Conservation (phyloP, 1,284 basidiomycete genomes). For the Lignosus rhinocerotis region DNA sequence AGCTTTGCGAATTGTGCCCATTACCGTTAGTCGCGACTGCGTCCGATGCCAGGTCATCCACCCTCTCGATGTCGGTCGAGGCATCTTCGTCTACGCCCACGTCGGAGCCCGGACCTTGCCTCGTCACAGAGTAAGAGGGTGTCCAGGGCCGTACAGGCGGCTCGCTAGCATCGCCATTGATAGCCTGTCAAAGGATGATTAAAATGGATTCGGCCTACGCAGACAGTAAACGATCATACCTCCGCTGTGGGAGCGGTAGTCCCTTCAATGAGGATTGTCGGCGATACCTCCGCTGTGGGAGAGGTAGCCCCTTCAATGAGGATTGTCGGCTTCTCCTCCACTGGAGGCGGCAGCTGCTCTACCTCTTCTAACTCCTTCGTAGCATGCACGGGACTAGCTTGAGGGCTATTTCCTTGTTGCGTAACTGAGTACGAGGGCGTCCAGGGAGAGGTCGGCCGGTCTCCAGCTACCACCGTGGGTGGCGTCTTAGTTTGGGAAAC, state of each 20-base stretch:
- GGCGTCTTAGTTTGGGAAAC: conserved; percentile 13
- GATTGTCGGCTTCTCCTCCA: conserved; percentile 11
- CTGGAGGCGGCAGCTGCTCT: conserved; percentile 8
- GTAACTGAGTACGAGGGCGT: conserved; percentile 31
- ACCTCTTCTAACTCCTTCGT: conserved; percentile 16
- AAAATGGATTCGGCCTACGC: neutral
- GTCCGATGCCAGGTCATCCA: neutral
- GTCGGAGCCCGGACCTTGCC: conserved; percentile 34
- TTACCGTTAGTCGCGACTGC: conserved; percentile 14
- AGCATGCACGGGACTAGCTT: conserved; percentile 8
- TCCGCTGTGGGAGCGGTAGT: neutral
- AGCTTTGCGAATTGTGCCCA: conserved; percentile 19
- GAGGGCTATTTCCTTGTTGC: conserved; percentile 25
- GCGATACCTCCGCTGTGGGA: neutral
- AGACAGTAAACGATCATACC: neutral
- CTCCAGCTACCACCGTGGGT: conserved; percentile 4
- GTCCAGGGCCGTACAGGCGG: conserved; percentile 27
- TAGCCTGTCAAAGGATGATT: neutral
- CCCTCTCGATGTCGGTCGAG: neutral
- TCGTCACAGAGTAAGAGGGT: conserved; percentile 32
- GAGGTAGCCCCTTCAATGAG: conserved; percentile 12
- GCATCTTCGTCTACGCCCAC: conserved; percentile 11
- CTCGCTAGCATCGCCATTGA: conserved; percentile 1
- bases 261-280: conserved; percentile 17
- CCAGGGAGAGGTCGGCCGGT: conserved; percentile 27